Conservation (phyloP, 129 eudicot species). For the Sambucus nigra region DNA sequence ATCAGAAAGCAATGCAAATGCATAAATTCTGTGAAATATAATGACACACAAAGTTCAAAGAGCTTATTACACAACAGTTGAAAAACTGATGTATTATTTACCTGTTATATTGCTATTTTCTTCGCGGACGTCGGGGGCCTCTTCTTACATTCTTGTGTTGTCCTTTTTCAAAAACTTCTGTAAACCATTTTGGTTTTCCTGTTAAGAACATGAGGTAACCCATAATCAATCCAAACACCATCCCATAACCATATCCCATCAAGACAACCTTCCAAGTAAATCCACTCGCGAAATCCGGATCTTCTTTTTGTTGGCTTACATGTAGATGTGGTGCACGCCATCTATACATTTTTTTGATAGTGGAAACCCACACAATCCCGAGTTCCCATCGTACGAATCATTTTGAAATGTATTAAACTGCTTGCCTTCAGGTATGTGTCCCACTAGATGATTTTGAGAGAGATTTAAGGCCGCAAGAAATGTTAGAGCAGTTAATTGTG, state of each 20-base stretch:
- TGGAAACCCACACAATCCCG: constrained; percentile 14
- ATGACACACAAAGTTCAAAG: no score
- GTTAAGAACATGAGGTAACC: constrained; percentile 3
- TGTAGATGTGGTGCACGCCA: not conserved
- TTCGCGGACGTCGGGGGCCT: not conserved
- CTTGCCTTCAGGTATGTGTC: constrained; percentile 1
- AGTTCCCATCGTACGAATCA: constrained; percentile 4
- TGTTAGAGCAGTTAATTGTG: constrained; percentile 9
- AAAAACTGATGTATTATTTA: no score
- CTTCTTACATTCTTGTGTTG: not conserved
- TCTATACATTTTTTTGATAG: constrained; percentile 1
- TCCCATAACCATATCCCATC: constrained; percentile 18
- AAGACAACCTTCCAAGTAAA: constrained; percentile 17
- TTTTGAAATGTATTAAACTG: constrained; percentile 3
- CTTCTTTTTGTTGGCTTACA: not conserved
- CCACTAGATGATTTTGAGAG: constrained; percentile 18
- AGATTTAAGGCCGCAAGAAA: constrained; percentile 23
- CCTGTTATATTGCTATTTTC: no score
- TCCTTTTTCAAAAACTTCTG: not conserved
- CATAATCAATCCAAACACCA: not conserved
- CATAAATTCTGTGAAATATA: no score
- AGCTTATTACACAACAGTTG: no score
- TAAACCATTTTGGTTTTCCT: constrained; percentile 3
- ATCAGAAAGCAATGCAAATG: no score
- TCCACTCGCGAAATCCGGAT: constrained; percentile 2